Base-by-base conservation (phyloP, 805 yeast species). In the Kodamaea laetipori region DNA sequence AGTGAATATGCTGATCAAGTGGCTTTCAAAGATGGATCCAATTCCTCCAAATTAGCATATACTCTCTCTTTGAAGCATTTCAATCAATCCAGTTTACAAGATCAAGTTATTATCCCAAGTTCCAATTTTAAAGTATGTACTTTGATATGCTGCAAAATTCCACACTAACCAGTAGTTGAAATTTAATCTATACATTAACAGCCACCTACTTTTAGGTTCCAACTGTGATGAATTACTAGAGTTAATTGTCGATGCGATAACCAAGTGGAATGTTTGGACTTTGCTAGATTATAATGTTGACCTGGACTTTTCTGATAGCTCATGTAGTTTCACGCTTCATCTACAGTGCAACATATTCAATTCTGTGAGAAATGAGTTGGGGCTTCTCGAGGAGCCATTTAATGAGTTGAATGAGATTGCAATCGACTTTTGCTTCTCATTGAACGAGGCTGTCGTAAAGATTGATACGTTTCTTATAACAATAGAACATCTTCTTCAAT, bases 401-500 rank as follows among this genome's bases (percentile, higher is more conserved):
- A 30, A 30, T 19, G 13, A 11, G 13, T 3, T 30, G n/a, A 24
- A 13, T 10, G 27, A 33, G 10, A 25, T 37, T 0, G 2, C 18
- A 2, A 9, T 49, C 10, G 39, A 17, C 7, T 15, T 49, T 6
- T 26, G 24, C 30, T 43, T 37, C 27, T 8, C 17, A 12, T 25
- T 42, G 2, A 17, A 18, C 34, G n/a, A 17, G 2, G 12, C 41
- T 3, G 21, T 28, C 13, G 13, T 44, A 4, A 24, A 31, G 8
- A 12, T 48, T 2, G 13, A 25, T 1, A 8, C 8, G 18, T 12
- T 45, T 25, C 18, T 45, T 7, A 13, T 19, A 13, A 44, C 45
- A 12, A 33, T 58, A 17, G 53, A 59, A 36, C 58, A 59, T 27
- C 43, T 49, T 37, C 45, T 55, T 12, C 30, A 48, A 4, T 53